Evolutionary conservation across 2,329 filamentous ascomycete species (phyloP), one percentile per base, ranked within the genome.

Genomic region (Penicillium sp.): DNA sequence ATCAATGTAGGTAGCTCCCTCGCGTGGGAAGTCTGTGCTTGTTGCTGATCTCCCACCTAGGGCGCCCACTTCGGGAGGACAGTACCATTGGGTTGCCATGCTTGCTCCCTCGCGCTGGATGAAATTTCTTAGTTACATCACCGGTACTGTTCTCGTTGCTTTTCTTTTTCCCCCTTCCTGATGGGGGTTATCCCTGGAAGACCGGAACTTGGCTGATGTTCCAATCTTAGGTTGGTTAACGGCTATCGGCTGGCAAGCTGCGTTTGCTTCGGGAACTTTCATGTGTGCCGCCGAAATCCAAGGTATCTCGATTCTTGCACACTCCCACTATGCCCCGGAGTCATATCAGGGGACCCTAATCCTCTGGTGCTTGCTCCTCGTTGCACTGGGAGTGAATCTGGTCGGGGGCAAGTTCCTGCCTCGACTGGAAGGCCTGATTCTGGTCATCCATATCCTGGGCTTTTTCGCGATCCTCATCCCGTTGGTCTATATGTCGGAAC

Each of bases 401-500:
- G 57, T 69, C 9, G 60, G 67, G 4, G 68, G 67, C 2, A 64
- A 62, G 26, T 46, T 68, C 1, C 56, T 78, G 2, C 73, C 74
- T 1, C 58, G 67, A 10, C 59, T 76, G 29, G 76, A 80, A 53
- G 69, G 71, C 1, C 47, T 72, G 10, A 64, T 75, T 15, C 57
- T 77, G 6, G 64, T 75, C 17, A 51, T 78, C 3, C 75, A 78
- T 41, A 59, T 77, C n/a, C 53, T 72, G 10, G 75, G 75, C 3
- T 73, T 77, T 52, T 73, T 78, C 41, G 74, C 68, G 0, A 72
- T 77, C 39, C 56, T 78, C 8, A 70, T 77, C 16, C 64, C 71
- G 0, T 54, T 77, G 3, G 62, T 68, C 44, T 62, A 67, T 1
- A 59, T 72, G 38, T 67, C 69, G 0, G 65, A 69, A 1, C 60